Conservation (phyloP, 108 stramenopile genomes). For the Nannochloropsis oceanica region DNA sequence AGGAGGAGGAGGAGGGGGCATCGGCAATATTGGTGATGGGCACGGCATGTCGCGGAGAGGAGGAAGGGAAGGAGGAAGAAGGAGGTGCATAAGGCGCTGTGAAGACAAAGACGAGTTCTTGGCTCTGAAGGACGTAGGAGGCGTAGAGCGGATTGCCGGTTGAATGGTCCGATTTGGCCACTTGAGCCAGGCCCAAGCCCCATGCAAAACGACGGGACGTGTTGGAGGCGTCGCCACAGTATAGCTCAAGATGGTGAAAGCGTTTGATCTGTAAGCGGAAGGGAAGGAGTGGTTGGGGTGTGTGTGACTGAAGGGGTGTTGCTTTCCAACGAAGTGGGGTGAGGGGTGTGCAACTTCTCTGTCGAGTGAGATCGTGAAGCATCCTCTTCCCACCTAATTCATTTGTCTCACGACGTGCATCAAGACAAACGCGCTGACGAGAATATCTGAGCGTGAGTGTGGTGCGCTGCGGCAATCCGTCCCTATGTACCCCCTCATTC, state of each 20-base stretch:
- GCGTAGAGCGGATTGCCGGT: conserved; percentile 38
- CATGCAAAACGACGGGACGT: conserved; percentile 23
- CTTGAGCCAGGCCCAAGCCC: conserved; percentile 35
- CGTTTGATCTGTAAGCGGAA: conserved; percentile 20
- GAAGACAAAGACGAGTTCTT: conserved; percentile 37
- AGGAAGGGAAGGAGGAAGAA: neutral
- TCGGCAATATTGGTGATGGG: neutral
- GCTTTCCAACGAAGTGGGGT: too few species aligned
- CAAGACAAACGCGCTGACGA: too few species aligned
- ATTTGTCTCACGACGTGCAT: too few species aligned
- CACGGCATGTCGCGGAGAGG: neutral
- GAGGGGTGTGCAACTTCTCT: too few species aligned
- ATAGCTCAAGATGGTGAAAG: conserved; percentile 42
- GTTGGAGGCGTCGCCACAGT: conserved; percentile 41
- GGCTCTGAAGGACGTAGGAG: conserved; percentile 35
- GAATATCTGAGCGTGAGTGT: too few species aligned
- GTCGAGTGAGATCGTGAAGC: too few species aligned
- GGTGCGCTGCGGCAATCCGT: too few species aligned
- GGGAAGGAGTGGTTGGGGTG: neutral
- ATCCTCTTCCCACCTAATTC: too few species aligned
- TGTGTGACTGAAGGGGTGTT: too few species aligned
- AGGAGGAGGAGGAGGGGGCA: neutral
- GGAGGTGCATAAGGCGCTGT: conserved; percentile 32
- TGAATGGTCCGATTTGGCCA: conserved; percentile 31
- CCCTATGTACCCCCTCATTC: too few species aligned